Evolutionary conservation across 805 yeast genomes (phyloP), one percentile per base, ranked within the genome.

Genomic region (Candida takata): DNA sequence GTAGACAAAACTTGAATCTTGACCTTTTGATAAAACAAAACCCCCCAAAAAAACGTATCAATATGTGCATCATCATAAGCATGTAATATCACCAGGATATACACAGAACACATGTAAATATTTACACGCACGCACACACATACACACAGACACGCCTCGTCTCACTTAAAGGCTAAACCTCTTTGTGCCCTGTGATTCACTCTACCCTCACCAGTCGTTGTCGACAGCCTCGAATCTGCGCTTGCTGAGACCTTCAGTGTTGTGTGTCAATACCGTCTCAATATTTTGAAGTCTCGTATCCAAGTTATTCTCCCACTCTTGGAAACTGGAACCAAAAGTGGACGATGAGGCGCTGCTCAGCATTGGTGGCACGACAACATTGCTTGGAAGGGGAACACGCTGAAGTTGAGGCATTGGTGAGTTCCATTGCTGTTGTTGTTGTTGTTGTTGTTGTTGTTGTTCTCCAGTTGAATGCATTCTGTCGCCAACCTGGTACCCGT

Each of bases 401-500:
- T 54, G 48, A 46, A 61, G 54, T 14, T 51, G 52, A 43, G 52
- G 19, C 46, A 49, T 8, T 26, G 28, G 17, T 11, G 28, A 37
- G 45, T 48, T 38, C 42, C 53, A 15, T 42, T 47, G 30, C 42
- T 47, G 38, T 44, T 48, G 40, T 41, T 54, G 19, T 42, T 47
- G 31, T 42, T 47, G 27, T 8, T 11, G 23, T 6, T 24, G 20
- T 8, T 21, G 45, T 41, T 47, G 37, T 18, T 24, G 7, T 35
- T 38, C 34, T 29, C 44, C 9, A 9, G 41, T 37, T 3, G 39
- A 29, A 14, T 42, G 38, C 23, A 42, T 28, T 33, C 39, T 44
- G 20, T 45, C 48, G 16, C 46, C 40, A 8, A 44, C 41, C 41
- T 57, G 54, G 52, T 79, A 78, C 2, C 87, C 87, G 29, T 77